Base-by-base conservation (phyloP, 1,284 basidiomycete genomes). In the Leccinum pachyderme region DNA sequence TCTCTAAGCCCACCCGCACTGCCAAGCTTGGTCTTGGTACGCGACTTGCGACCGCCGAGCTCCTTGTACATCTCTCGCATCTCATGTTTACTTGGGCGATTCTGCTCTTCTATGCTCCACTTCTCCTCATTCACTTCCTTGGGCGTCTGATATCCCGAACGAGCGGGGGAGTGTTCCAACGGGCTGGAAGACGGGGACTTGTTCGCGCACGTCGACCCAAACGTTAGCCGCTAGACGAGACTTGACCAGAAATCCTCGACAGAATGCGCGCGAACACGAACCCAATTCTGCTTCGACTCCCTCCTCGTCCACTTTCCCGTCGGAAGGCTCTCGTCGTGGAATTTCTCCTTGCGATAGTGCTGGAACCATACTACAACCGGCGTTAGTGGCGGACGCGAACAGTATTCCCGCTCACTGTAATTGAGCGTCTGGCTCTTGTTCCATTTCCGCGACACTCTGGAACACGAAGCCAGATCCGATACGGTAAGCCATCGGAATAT, bases 51-150 rank as follows among this genome's bases (percentile, higher is more conserved):
- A 9, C 93, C 93, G 18, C 88, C 88, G 7, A 95, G 74, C 52
- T 92, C 89, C 75, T 95, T 95, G 75, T 95, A 95, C 77, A 87
- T 86, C 65, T 87, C 87, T 37, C 93, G 80, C 83, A 93, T 92
- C 70, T 93, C 91, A 2, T 83, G 56, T 72, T 93, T 95, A 37
- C 81, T 81, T 39, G 88, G 89, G 49, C 67, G 65, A 15, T 73
- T 77, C 18, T 77, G 74, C 13, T 86, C 78, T 63, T 88, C 87
- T 39, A 68, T 59, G 41, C 72, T 75, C 89, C 90, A 92, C 59
- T 77, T 80, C 65, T 91, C 89, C 63, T 92, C 90, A 28, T 83
- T 82, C 12, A 85, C 60, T 66, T 91, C 90, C 35, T 82, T 77
- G 2, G 91, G 93, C 0, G 91, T 95, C 61, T 86, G 84, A 63